These are phyloP conservation scores for Hypoxylon rickii DNA, from an alignment of 495 filamentous ascomycete species.

Conservation along the genomic window DNA sequence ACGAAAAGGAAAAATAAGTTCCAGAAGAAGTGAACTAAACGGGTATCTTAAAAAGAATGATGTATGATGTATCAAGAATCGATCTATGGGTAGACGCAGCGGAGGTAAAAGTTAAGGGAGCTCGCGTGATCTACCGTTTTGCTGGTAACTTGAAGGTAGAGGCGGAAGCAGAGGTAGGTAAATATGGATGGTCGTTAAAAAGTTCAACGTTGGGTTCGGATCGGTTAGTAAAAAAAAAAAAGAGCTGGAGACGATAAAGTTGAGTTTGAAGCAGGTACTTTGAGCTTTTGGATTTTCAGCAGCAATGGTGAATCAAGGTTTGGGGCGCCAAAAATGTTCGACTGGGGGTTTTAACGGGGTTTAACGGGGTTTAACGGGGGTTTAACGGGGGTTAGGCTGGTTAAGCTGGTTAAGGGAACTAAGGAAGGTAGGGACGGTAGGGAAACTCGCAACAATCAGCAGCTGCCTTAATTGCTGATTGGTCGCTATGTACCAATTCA, in stretches of 20 bases:
- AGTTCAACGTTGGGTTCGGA: no score
- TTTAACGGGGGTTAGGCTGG: no score
- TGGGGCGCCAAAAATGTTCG: conserved; percentile 27
- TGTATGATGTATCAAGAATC: conserved; percentile 12
- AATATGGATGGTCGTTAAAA: no score
- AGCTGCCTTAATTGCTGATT: conserved; percentile 6
- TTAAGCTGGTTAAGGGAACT: no score
- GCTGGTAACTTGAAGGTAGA: conserved; percentile 1
- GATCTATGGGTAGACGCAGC: conserved; percentile 9
- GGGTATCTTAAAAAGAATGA: conserved; percentile 30
- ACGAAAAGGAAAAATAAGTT: conserved; percentile 2
- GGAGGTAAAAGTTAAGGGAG: not conserved
- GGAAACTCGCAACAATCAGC: conserved; percentile 33
- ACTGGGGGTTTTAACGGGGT: no score
- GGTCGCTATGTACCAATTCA: not conserved
- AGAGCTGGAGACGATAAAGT: no score
- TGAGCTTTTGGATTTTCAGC: conserved; percentile 10
- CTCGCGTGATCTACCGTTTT: conserved; percentile 8
- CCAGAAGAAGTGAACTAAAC: conserved; percentile 11
- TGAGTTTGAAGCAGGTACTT: conserved; percentile 12
- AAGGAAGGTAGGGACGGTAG: no score
- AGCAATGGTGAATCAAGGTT: conserved; percentile 26
- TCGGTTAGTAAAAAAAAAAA: no score
- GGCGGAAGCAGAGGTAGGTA: no score
- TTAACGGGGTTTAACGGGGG: no score